phyloP scores from a whole-genome alignment of 441 rosid species.

The Arabidopsis lyrata region DNA sequence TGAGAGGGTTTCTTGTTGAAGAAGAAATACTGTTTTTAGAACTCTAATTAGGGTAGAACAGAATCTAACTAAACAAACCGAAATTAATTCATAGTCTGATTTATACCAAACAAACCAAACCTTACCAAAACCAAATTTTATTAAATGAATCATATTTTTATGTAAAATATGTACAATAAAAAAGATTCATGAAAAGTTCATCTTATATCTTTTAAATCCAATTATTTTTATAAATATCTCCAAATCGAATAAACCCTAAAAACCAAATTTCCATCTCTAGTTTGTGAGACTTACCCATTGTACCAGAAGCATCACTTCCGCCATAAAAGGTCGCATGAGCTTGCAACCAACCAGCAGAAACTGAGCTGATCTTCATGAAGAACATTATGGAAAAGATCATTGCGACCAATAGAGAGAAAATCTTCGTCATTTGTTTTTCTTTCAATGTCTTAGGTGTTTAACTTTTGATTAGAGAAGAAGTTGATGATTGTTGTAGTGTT shows the following conservation, averaged over 20 bases:
- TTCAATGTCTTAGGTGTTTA: not conserved
- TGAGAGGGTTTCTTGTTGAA: slow-evolving; percentile 20
- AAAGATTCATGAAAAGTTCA: not conserved
- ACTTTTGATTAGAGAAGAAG: slow-evolving; percentile 12
- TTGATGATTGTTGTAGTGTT: slow-evolving; percentile 34
- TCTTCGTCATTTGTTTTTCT: slow-evolving; percentile 41
- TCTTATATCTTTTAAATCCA: no score
- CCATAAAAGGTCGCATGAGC: slow-evolving; percentile 89
- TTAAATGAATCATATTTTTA: no score
- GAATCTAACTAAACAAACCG: not conserved
- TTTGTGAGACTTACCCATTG: slow-evolving; percentile 58
- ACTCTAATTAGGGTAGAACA: not conserved
- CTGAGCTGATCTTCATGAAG: slow-evolving; percentile 25
- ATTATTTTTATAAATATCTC: not conserved
- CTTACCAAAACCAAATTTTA: not conserved
- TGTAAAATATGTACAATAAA: not conserved
- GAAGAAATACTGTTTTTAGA: slow-evolving; percentile 22
- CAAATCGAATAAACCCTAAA: not conserved
- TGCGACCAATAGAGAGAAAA: slow-evolving; percentile 15
- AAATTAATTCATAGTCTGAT: not conserved
- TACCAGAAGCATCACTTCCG: slow-evolving; percentile 74
- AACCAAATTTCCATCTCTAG: not conserved
- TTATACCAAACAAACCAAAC: not conserved
- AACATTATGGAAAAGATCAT: slow-evolving; percentile 39
- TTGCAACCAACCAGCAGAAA: slow-evolving; percentile 59